Evolutionary conservation across 345 rosid genomes (phyloP), one percentile per base, ranked within the genome.

Genomic region (Euclidium syriacum): DNA sequence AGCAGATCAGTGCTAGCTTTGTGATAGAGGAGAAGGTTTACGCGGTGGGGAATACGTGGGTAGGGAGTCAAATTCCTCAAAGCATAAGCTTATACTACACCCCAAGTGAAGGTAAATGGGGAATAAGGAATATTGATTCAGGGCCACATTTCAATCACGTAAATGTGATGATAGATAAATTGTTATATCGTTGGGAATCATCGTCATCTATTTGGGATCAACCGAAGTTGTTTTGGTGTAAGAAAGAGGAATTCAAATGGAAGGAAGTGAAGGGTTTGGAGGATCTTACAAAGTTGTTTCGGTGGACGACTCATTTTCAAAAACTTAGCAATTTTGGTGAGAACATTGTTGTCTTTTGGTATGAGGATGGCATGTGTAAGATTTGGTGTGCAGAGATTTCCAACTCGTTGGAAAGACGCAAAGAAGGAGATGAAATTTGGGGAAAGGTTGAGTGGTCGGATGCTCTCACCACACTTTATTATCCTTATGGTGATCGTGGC

Each of bases 261-360:
- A 81, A 64, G 75, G 73, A 74, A 53, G 61, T 83, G 33, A 81
- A 70, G 52, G 85, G 85, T 2, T 64, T n/a, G n/a, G n/a, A n/a
- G n/a, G n/a, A n/a, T n/a, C n/a, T n/a, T n/a, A n/a, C n/a, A n/a
- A n/a, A n/a, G n/a, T n/a, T n/a, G n/a, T n/a, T n/a, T n/a, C n/a
- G n/a, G n/a, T n/a, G n/a, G n/a, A n/a, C n/a, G n/a, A n/a, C n/a
- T n/a, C n/a, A n/a, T n/a, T n/a, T n/a, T n/a, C n/a, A n/a, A n/a
- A 36, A 11, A 36, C 3, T 57, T 17, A 6, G 25, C 35, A 16
- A 2, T 15, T 49, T 34, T 27, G 91, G 91, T 1, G 87, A 78
- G 32, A 89, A 81, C 50, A 58, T 89, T 78, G 63, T 75, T 57
- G 84, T 90, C 52, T 77, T 81, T 51, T 90, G 87, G 91, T 82